Conservation (phyloP, 2,329 filamentous ascomycete species). For the Fusarium sp. region DNA sequence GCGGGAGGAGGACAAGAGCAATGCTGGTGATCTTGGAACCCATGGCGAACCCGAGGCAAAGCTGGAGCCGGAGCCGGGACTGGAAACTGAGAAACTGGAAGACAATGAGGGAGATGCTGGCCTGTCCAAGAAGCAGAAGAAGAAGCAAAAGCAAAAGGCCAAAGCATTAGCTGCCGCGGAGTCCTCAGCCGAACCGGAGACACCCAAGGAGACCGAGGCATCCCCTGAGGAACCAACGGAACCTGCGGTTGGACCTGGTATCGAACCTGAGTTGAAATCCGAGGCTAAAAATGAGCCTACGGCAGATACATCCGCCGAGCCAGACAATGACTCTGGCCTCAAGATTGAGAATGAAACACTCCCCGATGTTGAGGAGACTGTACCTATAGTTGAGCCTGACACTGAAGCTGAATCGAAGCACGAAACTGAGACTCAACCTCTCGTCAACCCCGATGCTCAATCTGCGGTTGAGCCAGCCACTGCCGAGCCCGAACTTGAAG, state of each 20-base stretch:
- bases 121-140: constrained; percentile 45
- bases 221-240: constrained; percentile 25
- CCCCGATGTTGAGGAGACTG: constrained; percentile 38
- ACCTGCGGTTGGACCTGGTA: constrained; percentile 33
- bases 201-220: constrained; percentile 28
- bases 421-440: constrained; percentile 41
- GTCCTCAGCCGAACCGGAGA: constrained; percentile 30
- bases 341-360: constrained; percentile 39
- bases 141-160: constrained; percentile 40
- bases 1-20: constrained; percentile 32
- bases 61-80: constrained; percentile 31
- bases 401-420: constrained; percentile 46
- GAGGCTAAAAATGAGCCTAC: constrained; percentile 22
- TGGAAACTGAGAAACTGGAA: constrained; percentile 35
- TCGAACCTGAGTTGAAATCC: constrained; percentile 31
- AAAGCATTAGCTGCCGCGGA: constrained; percentile 37
- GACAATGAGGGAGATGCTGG: constrained; percentile 41
- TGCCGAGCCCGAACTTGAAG: constrained; percentile 31
- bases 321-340: constrained; percentile 29
- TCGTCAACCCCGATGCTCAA: constrained; percentile 28
- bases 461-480: constrained; percentile 25
- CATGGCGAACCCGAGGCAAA: constrained; percentile 32
- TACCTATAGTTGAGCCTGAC: constrained; percentile 45
- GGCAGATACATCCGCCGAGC: constrained; percentile 16
- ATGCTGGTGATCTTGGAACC: constrained; percentile 28